Evolutionary conservation across 1,284 basidiomycete species (phyloP).

Genomic region (Phylloporus gajari): DNA sequence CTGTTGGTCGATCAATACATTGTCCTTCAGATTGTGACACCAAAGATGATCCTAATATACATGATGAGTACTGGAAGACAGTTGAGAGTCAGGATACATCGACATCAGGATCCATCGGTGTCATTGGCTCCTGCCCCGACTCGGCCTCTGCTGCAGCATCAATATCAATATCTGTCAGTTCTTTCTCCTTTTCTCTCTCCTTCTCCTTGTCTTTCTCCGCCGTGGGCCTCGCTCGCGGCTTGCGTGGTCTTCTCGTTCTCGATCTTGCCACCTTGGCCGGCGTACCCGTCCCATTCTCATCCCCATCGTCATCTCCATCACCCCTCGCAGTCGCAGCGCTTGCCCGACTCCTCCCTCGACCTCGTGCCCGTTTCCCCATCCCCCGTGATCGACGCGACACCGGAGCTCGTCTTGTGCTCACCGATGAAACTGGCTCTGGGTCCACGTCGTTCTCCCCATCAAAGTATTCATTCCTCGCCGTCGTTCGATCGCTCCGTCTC

Average conservation of each 20-base stretch:
- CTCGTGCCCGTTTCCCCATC: conserved; percentile 40
- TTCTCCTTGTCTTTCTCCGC: conserved; percentile 53
- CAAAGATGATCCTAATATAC: conserved; percentile 7
- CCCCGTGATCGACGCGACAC: conserved; percentile 43
- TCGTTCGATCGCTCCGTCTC: conserved; percentile 60
- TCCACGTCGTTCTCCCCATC: conserved; percentile 79
- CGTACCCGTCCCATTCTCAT: conserved; percentile 31
- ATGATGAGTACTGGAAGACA: too few species aligned
- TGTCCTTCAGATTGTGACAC: neutral
- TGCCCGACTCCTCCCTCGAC: conserved; percentile 39
- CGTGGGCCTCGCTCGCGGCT: conserved; percentile 37
- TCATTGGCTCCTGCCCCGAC: conserved; percentile 44
- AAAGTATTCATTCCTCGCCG: conserved; percentile 73
- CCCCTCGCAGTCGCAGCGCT: conserved; percentile 25
- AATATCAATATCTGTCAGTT: conserved; percentile 40
- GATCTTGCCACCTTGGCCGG: conserved; percentile 21
- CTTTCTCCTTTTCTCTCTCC: conserved; percentile 52
- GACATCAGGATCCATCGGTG: conserved; percentile 45
- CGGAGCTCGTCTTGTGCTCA: conserved; percentile 26
- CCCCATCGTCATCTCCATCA: conserved; percentile 38
- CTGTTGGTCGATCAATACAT: neutral
- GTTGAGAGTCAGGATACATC: conserved; percentile 40
- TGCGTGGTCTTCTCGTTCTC: conserved; percentile 37
- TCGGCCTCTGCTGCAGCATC: conserved; percentile 41
- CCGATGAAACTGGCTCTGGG: conserved; percentile 46